These are phyloP conservation scores for Aspergillus proliferans DNA, from an alignment of 2,329 filamentous ascomycete species.

Conservation along the genomic window DNA sequence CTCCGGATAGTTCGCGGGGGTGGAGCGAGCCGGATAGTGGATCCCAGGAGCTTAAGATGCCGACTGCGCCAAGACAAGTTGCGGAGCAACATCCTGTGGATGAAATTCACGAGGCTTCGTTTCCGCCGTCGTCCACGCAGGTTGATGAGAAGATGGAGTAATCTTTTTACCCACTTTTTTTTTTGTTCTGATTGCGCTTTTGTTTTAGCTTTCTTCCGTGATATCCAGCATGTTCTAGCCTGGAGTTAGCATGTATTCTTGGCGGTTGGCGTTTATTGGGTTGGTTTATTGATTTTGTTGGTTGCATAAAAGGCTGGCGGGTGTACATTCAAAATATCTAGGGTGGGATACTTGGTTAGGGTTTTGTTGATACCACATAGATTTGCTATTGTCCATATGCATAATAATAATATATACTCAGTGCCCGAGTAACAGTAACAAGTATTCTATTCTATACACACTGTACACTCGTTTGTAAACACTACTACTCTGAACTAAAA, in stretches of 20 bases:
- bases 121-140: not conserved
- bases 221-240: conserved; percentile 22
- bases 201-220: conserved; percentile 13
- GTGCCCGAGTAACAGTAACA: no score
- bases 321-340: conserved; percentile 8
- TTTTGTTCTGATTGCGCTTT: conserved; percentile 9
- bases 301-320: no score
- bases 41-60: conserved; percentile 14
- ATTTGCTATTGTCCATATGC: conserved; percentile 1
- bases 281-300: conserved; percentile 1
- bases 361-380: not conserved
- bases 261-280: conserved; percentile 7
- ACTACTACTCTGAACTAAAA: not conserved
- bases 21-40: conserved; percentile 19
- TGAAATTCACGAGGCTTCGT: conserved; percentile 8
- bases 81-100: conserved; percentile 19
- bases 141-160: conserved; percentile 19
- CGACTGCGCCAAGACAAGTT: conserved; percentile 24
- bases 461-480: not conserved
- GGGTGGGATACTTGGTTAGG: not conserved
- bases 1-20: conserved; percentile 25
- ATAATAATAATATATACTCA: not conserved
- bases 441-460: not conserved
- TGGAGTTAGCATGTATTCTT: conserved; percentile 15
- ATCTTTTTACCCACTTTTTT: not conserved